These are phyloP conservation scores for Xylaria flabelliformis DNA, from an alignment of 495 filamentous ascomycete species.

Conservation along the genomic window DNA sequence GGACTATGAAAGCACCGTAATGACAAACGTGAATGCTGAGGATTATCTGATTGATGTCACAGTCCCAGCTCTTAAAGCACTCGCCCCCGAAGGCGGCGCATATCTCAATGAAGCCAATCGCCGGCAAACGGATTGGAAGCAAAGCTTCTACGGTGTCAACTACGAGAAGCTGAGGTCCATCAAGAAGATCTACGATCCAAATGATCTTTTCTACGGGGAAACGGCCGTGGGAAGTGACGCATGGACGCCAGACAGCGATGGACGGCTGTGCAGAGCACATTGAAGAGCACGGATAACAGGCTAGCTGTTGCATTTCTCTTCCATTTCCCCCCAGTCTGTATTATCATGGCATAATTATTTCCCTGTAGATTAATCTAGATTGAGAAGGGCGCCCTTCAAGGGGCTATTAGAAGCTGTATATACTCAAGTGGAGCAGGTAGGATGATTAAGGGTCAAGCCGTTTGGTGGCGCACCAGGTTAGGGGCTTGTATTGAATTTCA, in stretches of 20 bases:
- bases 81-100: constrained; percentile 46
- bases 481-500: too few relatives aligned
- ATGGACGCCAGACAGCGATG: constrained; percentile 34
- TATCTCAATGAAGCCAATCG: constrained; percentile 60
- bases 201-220: constrained; percentile 56
- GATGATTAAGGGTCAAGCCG: too few relatives aligned
- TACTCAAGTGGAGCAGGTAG: too few relatives aligned
- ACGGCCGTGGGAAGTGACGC: constrained; percentile 54
- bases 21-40: constrained; percentile 36
- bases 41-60: constrained; percentile 41
- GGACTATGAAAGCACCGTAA: constrained; percentile 32
- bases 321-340: too few relatives aligned
- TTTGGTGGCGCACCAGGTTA: too few relatives aligned
- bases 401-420: too few relatives aligned
- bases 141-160: constrained; percentile 58
- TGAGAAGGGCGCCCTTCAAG: too few relatives aligned
- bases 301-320: too few relatives aligned
- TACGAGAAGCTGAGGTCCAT: constrained; percentile 51
- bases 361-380: too few relatives aligned
- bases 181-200: constrained; percentile 62
- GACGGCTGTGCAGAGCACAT: constrained; percentile 37
- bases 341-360: too few relatives aligned
- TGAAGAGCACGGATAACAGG: not conserved
- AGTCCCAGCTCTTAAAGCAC: constrained; percentile 42
- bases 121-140: constrained; percentile 57